Evolutionary conservation across 1,284 basidiomycete genomes (phyloP).

Genomic region (Gomphus bonarii): DNA sequence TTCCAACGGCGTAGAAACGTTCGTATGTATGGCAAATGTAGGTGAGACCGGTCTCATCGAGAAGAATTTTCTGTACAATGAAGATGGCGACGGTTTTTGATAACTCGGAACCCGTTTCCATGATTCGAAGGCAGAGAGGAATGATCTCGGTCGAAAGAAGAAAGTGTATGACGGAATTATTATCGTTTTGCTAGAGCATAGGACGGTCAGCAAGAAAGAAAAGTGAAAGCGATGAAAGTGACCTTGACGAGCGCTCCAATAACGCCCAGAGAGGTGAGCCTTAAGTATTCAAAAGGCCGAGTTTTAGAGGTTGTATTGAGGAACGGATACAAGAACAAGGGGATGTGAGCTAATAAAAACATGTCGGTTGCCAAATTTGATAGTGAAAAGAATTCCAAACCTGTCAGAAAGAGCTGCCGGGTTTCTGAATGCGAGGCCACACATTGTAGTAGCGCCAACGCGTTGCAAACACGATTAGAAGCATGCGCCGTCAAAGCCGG

Average conservation of each 20-base stretch:
- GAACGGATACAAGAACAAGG: slow-evolving; percentile 98
- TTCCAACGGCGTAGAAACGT: slow-evolving; percentile 97
- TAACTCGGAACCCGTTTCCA: slow-evolving; percentile 99
- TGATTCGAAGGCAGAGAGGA: slow-evolving; percentile 96
- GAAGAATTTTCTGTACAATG: slow-evolving; percentile 98
- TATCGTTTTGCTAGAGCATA: slow-evolving; percentile 83
- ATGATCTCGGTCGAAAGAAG: slow-evolving; percentile 99
- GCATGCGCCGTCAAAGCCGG: slow-evolving; percentile 96
- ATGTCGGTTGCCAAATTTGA: not conserved
- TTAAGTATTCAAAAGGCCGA: slow-evolving; percentile 96
- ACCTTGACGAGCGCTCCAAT: slow-evolving; percentile 98
- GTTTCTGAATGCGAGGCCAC: slow-evolving; percentile 95
- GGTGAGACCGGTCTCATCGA: slow-evolving; percentile 95
- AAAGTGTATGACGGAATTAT: slow-evolving; percentile 98
- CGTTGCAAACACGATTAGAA: slow-evolving; percentile 99
- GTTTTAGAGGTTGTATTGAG: slow-evolving; percentile 99
- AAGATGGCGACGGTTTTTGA: slow-evolving; percentile 99
- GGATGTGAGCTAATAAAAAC: slow-evolving; percentile 75
- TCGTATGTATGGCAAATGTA: slow-evolving; percentile 99
- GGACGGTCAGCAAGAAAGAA: not conserved
- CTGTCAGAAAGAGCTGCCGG: slow-evolving; percentile 84
- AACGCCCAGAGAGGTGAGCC: slow-evolving; percentile 94
- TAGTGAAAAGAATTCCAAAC: slow-evolving; percentile 30
- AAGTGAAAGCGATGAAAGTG: slow-evolving; percentile 6
- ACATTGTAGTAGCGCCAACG: slow-evolving; percentile 93